These are phyloP conservation scores for Smallanthus sonchifolius DNA, from an alignment of 129 eudicot genomes.

Conservation along the genomic window DNA sequence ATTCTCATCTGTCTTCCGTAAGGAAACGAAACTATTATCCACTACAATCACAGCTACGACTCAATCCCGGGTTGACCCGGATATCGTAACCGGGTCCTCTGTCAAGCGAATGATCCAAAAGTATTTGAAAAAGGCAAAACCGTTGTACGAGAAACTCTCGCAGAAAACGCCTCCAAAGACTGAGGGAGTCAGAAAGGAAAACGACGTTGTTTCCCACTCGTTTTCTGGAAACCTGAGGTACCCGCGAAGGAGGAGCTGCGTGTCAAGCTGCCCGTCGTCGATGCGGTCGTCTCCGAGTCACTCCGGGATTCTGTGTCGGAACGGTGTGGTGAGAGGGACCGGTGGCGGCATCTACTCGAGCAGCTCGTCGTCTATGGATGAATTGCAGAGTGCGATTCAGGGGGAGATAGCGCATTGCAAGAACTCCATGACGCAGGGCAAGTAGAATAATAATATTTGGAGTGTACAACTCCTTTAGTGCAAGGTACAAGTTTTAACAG, in stretches of 20 bases:
- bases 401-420: slow-evolving; percentile 94
- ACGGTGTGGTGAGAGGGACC: slow-evolving; percentile 22
- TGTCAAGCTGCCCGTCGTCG: slow-evolving; percentile 82
- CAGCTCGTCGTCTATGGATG: slow-evolving; percentile 70
- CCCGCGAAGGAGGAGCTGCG: slow-evolving; percentile 46
- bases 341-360: slow-evolving; percentile 11
- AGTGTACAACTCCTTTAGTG: neutral
- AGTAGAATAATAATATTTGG: neutral
- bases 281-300: slow-evolving; percentile 83
- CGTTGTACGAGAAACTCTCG: slow-evolving; percentile 72
- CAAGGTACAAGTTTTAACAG: slow-evolving; percentile 29
- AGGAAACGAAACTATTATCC: neutral
- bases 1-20: slow-evolving; percentile 56
- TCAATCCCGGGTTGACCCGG: neutral
- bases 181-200: neutral
- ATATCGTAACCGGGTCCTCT: slow-evolving; percentile 21
- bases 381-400: slow-evolving; percentile 84
- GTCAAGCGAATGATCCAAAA: slow-evolving; percentile 57
- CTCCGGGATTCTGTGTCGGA: slow-evolving; percentile 43
- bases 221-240: slow-evolving; percentile 70
- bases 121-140: slow-evolving; percentile 79
- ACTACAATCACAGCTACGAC: neutral
- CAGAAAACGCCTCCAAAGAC: slow-evolving; percentile 27
- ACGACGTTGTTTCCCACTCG: slow-evolving; percentile 32
- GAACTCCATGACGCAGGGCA: slow-evolving; percentile 62